These are phyloP conservation scores for Solanum megistacrolobum DNA, from an alignment of 257 asterid species.

Conservation along the genomic window DNA sequence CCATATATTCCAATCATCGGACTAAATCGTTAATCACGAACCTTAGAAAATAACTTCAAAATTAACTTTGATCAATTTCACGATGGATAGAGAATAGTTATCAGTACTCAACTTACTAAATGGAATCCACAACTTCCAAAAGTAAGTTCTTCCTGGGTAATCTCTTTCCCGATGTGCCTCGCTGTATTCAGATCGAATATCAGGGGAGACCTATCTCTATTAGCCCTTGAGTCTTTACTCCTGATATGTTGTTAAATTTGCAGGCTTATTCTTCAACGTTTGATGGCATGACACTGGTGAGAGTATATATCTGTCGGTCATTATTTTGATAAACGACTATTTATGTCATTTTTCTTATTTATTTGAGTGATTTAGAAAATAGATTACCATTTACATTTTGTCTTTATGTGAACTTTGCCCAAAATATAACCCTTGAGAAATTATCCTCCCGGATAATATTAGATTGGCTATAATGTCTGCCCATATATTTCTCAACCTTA, in stretches of 20 bases:
- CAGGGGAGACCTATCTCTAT: too few relatives aligned
- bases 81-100: constrained; percentile 14
- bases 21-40: not conserved
- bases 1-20: too few relatives aligned
- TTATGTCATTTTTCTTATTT: not conserved
- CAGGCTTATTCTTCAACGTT: too few relatives aligned
- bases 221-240: too few relatives aligned
- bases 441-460: too few relatives aligned
- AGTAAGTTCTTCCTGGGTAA: not conserved
- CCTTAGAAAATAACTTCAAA: not conserved
- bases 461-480: not conserved
- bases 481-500: not conserved
- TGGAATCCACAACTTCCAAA: not conserved
- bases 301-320: too few relatives aligned
- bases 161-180: not conserved
- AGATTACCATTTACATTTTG: too few relatives aligned
- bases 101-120: constrained; percentile 11
- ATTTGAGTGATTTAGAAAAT: not conserved
- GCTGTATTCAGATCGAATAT: too few relatives aligned
- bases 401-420: not conserved
- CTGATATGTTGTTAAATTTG: not conserved
- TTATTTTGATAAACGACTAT: too few relatives aligned
- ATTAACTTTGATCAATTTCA: constrained; percentile 8
- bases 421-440: not conserved
- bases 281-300: too few relatives aligned